Evolutionary conservation across 176 grass and related monocot species (phyloP).

Genomic region (Rhynchospora pubera): DNA sequence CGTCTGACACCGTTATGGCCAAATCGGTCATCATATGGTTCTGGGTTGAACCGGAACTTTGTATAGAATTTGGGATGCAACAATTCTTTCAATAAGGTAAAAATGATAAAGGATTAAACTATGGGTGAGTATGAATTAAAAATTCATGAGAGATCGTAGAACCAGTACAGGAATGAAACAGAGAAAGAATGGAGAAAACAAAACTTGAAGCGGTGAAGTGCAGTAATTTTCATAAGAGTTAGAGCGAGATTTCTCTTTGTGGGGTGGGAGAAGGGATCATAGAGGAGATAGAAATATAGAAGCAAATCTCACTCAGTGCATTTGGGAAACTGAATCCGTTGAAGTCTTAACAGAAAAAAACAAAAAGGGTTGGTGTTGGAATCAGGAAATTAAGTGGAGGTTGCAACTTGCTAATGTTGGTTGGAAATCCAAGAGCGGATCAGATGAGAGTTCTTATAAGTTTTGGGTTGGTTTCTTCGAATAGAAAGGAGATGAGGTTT

Average conservation of each 20-base stretch:
- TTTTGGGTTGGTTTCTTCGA: not conserved
- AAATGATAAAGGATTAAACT: not conserved
- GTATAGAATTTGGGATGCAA: no score
- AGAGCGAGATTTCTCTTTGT: not conserved
- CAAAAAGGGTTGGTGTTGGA: not conserved
- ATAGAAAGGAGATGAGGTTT: slow-evolving; percentile 5
- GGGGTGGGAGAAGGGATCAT: not conserved
- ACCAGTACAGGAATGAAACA: slow-evolving; percentile 27
- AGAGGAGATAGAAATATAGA: not conserved
- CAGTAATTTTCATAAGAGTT: slow-evolving; percentile 19
- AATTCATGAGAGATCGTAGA: slow-evolving; percentile 26
- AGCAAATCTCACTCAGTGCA: not conserved
- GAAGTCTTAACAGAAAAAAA: slow-evolving; percentile 8
- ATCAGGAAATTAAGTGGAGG: no score
- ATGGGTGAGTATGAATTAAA: not conserved
- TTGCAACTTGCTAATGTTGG: no score
- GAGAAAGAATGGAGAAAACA: slow-evolving; percentile 22
- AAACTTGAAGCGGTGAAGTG: slow-evolving; percentile 13
- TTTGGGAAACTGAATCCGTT: not conserved
- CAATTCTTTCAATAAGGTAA: not conserved
- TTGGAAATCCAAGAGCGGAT: no score
- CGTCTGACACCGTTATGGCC: not conserved
- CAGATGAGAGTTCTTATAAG: not conserved
- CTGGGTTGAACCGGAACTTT: not conserved
- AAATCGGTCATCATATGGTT: not conserved